phyloP scores from a whole-genome alignment of 2,329 filamentous ascomycete genomes.

The Hortaea sp. region DNA sequence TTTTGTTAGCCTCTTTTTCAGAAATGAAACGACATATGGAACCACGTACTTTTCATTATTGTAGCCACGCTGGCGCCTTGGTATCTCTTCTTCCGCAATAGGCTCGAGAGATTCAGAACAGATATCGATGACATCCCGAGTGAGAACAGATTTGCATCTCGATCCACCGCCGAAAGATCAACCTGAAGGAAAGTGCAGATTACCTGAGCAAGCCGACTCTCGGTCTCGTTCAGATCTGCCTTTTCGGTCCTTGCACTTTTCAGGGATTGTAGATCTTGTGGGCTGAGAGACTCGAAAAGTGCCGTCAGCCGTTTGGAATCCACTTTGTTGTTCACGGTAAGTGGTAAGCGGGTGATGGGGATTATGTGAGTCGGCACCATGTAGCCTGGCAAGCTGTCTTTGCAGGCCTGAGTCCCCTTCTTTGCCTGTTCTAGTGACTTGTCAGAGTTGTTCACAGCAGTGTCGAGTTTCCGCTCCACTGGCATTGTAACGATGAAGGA shows the following conservation, averaged over 20 bases:
- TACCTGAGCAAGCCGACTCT: conserved; percentile 41
- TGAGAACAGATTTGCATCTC: conserved; percentile 65
- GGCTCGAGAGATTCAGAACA: conserved; percentile 57
- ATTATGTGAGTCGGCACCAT: conserved; percentile 87
- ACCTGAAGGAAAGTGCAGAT: conserved; percentile 46
- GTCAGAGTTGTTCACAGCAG: conserved; percentile 28
- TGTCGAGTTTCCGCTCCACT: conserved; percentile 8
- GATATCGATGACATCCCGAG: conserved; percentile 83
- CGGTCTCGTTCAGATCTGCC: conserved; percentile 24
- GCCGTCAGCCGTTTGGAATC: conserved; percentile 60
- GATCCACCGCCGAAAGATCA: conserved; percentile 34
- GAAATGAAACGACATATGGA: neutral
- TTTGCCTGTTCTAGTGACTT: conserved; percentile 12
- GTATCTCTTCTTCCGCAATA: conserved; percentile 56
- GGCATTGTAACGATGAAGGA: conserved; percentile 51
- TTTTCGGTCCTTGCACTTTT: conserved; percentile 24
- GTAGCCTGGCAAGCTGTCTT: conserved; percentile 62
- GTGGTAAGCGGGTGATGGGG: conserved; percentile 58
- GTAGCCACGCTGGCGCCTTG: conserved; percentile 50
- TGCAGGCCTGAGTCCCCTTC: conserved; percentile 46
- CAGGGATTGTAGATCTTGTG: conserved; percentile 52
- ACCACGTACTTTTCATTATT: conserved; percentile 46
- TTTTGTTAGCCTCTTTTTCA: neutral
- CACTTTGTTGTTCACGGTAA: conserved; percentile 84
- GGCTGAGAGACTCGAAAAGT: conserved; percentile 53